A percentile compares a stretch with the other conserved stretches of the same genome.
Evolutionary conservation across 441 rosid genomes (phyloP).

Genomic region (Geranium incanum): DNA sequence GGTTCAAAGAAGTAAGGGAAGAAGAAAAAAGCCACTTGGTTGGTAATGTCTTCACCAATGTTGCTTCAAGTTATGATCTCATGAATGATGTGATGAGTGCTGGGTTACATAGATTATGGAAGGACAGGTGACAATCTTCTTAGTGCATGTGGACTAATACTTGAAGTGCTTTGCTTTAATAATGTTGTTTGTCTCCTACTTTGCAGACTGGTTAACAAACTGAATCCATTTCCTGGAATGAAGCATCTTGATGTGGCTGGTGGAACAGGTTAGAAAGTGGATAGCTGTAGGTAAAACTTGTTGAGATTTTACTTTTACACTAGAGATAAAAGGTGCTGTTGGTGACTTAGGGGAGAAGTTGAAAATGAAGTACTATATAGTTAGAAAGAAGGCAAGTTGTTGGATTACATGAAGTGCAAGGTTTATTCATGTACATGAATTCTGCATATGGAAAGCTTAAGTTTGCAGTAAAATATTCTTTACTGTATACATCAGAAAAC

Average conservation of each 20-base stretch:
- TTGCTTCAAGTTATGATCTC: slow-evolving; percentile 86
- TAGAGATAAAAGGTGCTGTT: neutral
- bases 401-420: neutral
- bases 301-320: neutral
- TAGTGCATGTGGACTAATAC: slow-evolving; percentile 5
- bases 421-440: neutral
- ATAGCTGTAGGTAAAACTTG: neutral
- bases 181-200: slow-evolving; percentile 14
- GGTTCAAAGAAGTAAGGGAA: slow-evolving; percentile 75
- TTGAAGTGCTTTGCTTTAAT: neutral
- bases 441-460: neutral
- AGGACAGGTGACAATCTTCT: slow-evolving; percentile 58
- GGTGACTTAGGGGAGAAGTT: neutral
- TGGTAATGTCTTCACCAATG: slow-evolving; percentile 72
- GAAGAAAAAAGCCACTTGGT: slow-evolving; percentile 83
- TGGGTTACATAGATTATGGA: slow-evolving; percentile 89
- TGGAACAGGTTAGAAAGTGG: slow-evolving; percentile 58
- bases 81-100: slow-evolving; percentile 98
- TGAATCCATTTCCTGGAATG: slow-evolving; percentile 86
- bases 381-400: neutral
- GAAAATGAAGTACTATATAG: neutral
- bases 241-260: slow-evolving; percentile 99
- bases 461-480: neutral
- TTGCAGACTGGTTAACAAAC: slow-evolving; percentile 69
- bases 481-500: neutral